phyloP scores from a whole-genome alignment of 495 filamentous ascomycete species.

The Immersiella caudata region DNA sequence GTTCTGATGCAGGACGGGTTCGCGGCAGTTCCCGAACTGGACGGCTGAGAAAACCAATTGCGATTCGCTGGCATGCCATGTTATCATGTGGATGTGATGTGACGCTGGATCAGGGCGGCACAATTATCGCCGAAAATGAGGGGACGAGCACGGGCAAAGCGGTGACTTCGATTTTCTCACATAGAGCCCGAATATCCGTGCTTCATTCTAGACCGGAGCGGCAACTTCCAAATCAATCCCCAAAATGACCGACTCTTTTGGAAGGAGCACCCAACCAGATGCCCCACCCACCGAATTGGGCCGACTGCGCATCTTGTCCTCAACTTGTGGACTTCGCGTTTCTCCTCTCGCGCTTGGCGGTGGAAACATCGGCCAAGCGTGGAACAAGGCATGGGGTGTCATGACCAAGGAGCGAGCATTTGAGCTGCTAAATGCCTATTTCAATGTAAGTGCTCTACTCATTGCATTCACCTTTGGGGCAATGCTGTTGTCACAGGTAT shows the following conservation, averaged over 20 bases:
- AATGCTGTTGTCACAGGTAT: background rate
- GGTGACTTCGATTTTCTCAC: background rate
- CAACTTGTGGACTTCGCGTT: slow-evolving; percentile 61
- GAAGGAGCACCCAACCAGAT: background rate
- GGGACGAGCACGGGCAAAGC: too few species aligned
- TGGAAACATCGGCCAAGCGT: slow-evolving; percentile 60
- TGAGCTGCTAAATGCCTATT: slow-evolving; percentile 3
- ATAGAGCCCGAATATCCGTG: background rate
- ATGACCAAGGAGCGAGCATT: slow-evolving; percentile 17
- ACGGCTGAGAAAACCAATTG: too few species aligned
- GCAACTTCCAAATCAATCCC: background rate
- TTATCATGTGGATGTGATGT: too few species aligned
- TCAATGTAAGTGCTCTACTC: background rate
- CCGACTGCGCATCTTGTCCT: slow-evolving; percentile 60
- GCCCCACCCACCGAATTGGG: slow-evolving; percentile 56
- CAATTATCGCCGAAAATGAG: background rate
- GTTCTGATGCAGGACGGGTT: too few species aligned
- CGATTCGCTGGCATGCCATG: too few species aligned
- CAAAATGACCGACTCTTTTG: background rate
- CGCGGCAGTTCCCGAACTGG: too few species aligned
- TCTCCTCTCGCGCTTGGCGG: slow-evolving; percentile 62
- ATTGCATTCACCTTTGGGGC: background rate
- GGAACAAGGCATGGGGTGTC: slow-evolving; percentile 18
- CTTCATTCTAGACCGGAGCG: background rate
- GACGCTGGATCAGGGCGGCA: too few species aligned